These are phyloP conservation scores for Pythium dissimile DNA, from an alignment of 352 stramenopile genomes.

Conservation along the genomic window DNA sequence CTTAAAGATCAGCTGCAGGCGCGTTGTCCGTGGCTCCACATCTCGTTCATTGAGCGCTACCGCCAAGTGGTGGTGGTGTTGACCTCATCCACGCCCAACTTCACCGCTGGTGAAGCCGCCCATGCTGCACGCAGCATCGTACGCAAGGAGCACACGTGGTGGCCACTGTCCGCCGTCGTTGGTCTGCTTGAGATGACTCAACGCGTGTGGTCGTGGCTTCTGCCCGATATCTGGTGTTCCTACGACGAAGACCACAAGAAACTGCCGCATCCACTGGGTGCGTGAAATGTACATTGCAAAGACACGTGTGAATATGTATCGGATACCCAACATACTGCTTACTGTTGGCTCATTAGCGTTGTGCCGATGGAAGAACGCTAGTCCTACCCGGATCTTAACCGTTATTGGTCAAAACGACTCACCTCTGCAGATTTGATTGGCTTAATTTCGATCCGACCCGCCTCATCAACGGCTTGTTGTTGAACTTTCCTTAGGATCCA, in stretches of 20 bases:
- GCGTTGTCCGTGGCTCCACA: constrained; percentile 12
- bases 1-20: constrained; percentile 5
- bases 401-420: too few species aligned
- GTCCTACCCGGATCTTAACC: too few species aligned
- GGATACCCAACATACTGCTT: too few species aligned
- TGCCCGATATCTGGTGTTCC: not conserved
- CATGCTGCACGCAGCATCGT: not conserved
- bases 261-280: not conserved
- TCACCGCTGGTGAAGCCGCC: not conserved
- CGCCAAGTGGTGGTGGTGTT: constrained; percentile 6
- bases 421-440: too few species aligned
- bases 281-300: too few species aligned
- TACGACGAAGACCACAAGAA: not conserved
- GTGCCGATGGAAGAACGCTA: too few species aligned
- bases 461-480: too few species aligned
- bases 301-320: too few species aligned
- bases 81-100: not conserved
- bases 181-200: not conserved
- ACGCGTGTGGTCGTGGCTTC: not conserved
- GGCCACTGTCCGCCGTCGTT: not conserved
- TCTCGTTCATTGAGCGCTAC: constrained; percentile 12
- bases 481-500: too few species aligned
- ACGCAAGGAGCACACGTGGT: not conserved
- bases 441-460: too few species aligned
- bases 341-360: too few species aligned